Conservation (phyloP, 1,139 yeast species). For the Zygosaccharomyces sapae region DNA sequence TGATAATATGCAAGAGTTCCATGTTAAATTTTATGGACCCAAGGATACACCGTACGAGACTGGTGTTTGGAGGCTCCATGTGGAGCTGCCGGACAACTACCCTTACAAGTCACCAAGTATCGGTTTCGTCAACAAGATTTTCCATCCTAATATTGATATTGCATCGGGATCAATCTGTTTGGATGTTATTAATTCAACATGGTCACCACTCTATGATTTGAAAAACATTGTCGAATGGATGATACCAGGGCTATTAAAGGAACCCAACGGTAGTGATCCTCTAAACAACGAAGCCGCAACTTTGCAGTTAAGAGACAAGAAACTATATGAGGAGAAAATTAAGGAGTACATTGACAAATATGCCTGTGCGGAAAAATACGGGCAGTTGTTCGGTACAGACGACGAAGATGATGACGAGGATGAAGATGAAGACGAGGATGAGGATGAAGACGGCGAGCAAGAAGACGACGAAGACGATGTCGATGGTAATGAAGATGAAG, state of each 20-base stretch:
- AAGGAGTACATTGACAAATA: slow-evolving; percentile 68
- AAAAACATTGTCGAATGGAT: slow-evolving; percentile 89
- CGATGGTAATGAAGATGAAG: slow-evolving; percentile 21
- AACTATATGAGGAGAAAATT: slow-evolving; percentile 65
- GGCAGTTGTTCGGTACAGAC: slow-evolving; percentile 43
- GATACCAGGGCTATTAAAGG: slow-evolving; percentile 83
- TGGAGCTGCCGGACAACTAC: slow-evolving; percentile 91
- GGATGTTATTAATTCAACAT: slow-evolving; percentile 94
- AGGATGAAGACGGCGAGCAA: slow-evolving; percentile 11
- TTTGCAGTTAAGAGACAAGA: slow-evolving; percentile 67
- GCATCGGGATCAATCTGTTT: slow-evolving; percentile 90
- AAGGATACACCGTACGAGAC: slow-evolving; percentile 83
- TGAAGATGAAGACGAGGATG: slow-evolving; percentile 31
- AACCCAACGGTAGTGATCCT: slow-evolving; percentile 95
- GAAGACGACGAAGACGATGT: neutral
- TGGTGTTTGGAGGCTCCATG: slow-evolving; percentile 88
- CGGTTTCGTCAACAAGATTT: slow-evolving; percentile 86
- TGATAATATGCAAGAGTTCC: slow-evolving; percentile 88
- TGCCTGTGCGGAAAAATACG: slow-evolving; percentile 54
- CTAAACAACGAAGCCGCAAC: slow-evolving; percentile 89
- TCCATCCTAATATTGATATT: slow-evolving; percentile 91
- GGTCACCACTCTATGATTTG: slow-evolving; percentile 97
- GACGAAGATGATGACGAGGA: slow-evolving; percentile 45
- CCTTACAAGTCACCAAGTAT: slow-evolving; percentile 96
- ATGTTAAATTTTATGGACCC: slow-evolving; percentile 85